Evolutionary conservation across 257 asterid genomes (phyloP).

Genomic region (Solanum dulcamara): DNA sequence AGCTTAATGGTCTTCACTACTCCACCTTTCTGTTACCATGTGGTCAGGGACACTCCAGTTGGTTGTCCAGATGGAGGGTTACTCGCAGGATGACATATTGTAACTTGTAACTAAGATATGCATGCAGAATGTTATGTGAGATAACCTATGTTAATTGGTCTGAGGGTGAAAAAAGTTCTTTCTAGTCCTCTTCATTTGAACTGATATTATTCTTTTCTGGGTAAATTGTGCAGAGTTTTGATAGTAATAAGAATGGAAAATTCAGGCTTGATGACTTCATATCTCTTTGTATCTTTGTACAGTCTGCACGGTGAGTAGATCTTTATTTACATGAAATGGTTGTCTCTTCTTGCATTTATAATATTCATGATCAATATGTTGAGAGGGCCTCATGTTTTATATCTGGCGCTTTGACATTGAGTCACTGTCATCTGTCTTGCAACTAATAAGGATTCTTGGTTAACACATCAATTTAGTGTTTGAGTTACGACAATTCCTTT

Average conservation of each 20-base stretch:
- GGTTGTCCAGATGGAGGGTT: neutral
- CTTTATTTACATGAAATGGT: neutral
- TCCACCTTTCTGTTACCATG: neutral
- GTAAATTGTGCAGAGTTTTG: slow-evolving; percentile 53
- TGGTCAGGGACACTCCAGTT: neutral
- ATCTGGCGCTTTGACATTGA: neutral
- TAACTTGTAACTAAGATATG: neutral
- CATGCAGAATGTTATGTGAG: neutral
- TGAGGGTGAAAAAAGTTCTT: neutral
- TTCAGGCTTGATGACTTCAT: slow-evolving; percentile 71
- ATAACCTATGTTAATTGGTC: neutral
- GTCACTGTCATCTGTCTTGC: neutral
- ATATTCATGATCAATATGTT: neutral
- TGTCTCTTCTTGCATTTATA: slow-evolving; percentile 5
- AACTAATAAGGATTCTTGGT: neutral
- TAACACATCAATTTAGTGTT: neutral
- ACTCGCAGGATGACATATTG: neutral
- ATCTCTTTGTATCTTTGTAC: slow-evolving; percentile 70
- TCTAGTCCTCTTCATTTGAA: neutral
- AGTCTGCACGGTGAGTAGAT: slow-evolving; percentile 52
- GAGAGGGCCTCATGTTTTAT: neutral
- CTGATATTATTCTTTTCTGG: neutral
- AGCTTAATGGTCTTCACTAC: neutral
- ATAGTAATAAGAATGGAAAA: slow-evolving; percentile 50
- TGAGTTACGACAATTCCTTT: neutral